Base-by-base conservation (phyloP, 2,329 filamentous ascomycete species). In the Bretziella fagacearum region DNA sequence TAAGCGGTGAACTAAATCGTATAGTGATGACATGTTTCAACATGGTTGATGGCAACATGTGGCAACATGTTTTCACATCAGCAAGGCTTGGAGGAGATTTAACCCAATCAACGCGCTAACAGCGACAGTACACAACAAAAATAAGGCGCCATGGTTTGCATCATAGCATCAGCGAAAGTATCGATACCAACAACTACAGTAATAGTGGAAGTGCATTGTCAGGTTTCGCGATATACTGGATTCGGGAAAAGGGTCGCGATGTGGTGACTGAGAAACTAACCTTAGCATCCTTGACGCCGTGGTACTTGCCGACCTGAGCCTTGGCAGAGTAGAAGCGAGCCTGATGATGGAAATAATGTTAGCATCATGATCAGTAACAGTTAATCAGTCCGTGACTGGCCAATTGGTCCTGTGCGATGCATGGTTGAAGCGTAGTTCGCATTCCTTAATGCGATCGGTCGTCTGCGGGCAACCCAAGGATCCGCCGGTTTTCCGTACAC, bases 241-340 rank as follows among this genome's bases (percentile, higher is more conserved):
- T 33, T 11, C 10, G 10, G n/a, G n/a, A n/a, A n/a, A n/a, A n/a
- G n/a, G n/a, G n/a, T n/a, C n/a, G n/a, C n/a, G n/a, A n/a, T n/a
- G n/a, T n/a, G n/a, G n/a, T n/a, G n/a, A n/a, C n/a, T 36, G 15
- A 15, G 13, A 53, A 11, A 69, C 81, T 64, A 78, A 91, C 84
- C 71, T 89, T 81, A 62, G 80, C 69, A 62, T 83, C 84, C 70
- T 93, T 95, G 62, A 77, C 73, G 57, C 89, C 91, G 60, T 84
- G 81, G 72, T 95, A 98, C 70, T 91, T 84, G 65, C 87, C 91
- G 58, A 96, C 86, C 58, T 75, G 65, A 26, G 42, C 39, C 52
- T 65, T 63, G 62, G 69, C 74, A 62, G 74, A 76, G 69, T 80
- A 87, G 65, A 64, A 74, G 62, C 77, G 67, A 8, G 40, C 25